Conservation (phyloP, 2,329 filamentous ascomycete species). For the Colletotrichum simmondsii region DNA sequence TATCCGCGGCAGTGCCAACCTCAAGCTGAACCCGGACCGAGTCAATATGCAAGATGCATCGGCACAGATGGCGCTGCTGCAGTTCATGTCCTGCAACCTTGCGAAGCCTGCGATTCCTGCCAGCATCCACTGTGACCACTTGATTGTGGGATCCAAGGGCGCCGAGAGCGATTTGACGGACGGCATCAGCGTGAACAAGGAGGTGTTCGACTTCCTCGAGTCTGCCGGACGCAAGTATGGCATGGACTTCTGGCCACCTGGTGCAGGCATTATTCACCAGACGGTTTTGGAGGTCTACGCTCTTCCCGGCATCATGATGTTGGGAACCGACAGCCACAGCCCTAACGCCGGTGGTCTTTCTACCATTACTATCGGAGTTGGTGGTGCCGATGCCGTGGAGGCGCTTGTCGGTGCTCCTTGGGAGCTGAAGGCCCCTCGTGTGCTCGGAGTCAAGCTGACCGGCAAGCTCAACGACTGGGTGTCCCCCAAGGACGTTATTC, state of each 20-base stretch:
- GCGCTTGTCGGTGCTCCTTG: constrained; percentile 95
- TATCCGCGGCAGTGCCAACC: constrained; percentile 88
- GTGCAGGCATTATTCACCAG: constrained; percentile 96
- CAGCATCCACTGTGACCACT: constrained; percentile 98
- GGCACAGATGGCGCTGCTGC: constrained; percentile 96
- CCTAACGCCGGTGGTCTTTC: constrained; percentile 96
- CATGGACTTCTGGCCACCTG: constrained; percentile 95
- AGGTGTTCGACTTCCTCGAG: constrained; percentile 98
- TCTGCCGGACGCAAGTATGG: constrained; percentile 91
- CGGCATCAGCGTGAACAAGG: constrained; percentile 91
- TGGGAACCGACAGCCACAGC: constrained; percentile 96
- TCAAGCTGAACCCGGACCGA: constrained; percentile 96
- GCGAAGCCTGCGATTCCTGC: constrained; percentile 91
- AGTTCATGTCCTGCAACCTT: constrained; percentile 98
- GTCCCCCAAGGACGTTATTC: constrained; percentile 94
- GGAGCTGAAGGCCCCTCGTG: constrained; percentile 95
- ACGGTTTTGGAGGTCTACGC: constrained; percentile 98
- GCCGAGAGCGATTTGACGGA: constrained; percentile 86
- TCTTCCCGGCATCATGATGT: constrained; percentile 97
- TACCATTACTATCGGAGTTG: constrained; percentile 95
- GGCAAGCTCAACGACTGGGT: constrained; percentile 91
- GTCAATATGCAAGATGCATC: constrained; percentile 99
- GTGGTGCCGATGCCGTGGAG: constrained; percentile 96
- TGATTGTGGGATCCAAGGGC: constrained; percentile 95
- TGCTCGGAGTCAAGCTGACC: constrained; percentile 86